Evolutionary conservation across 2,329 filamentous ascomycete genomes (phyloP), one percentile per base, ranked within the genome.

Genomic region (Aureobasidium subglaciale): DNA sequence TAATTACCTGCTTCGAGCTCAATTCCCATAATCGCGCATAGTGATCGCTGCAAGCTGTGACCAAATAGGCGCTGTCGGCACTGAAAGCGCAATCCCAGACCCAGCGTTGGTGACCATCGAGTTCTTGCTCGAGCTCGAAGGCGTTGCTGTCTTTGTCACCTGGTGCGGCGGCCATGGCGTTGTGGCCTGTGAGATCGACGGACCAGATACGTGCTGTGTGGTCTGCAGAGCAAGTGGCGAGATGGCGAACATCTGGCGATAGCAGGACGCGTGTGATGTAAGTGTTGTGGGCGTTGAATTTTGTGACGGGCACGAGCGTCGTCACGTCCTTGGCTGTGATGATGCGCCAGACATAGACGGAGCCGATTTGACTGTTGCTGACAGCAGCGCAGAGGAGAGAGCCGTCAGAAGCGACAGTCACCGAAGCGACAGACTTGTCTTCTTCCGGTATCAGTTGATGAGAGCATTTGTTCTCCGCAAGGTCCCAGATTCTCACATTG

Each of bases 61-160:
- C 91, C 6, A 96, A 77, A 66, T 96, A 96, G 0, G 91, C 91
- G 30, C 86, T 91, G 69, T 96, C 91, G 24, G 91, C 91, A 59
- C 87, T 92, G 72, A 96, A 96, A 1, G 91, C 91, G 66, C 91
- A 96, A 70, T 96, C 91, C 91, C 91, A 96, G 1, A 96, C 91
- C 91, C 91, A 96, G 54, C 91, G 85, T 73, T 96, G 91, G 72
- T 96, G 91, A 55, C 88, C 89, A 20, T 87, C 87, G 1, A 96
- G 81, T 1, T 90, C 95, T 2, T 90, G 90, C 71, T 96, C 88
- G 18, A 95, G 81, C 9, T 86, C 87, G 63, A 88, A 93, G 38
- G 78, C 85, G 18, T 37, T 52, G n/a, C n/a, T 27, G 16, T 54
- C 49, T 8, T 56, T 37, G 18, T 41, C 53, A 5, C 55, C 55